Conservation (phyloP, 257 asterid genomes). For the Verbascum thapsus region DNA sequence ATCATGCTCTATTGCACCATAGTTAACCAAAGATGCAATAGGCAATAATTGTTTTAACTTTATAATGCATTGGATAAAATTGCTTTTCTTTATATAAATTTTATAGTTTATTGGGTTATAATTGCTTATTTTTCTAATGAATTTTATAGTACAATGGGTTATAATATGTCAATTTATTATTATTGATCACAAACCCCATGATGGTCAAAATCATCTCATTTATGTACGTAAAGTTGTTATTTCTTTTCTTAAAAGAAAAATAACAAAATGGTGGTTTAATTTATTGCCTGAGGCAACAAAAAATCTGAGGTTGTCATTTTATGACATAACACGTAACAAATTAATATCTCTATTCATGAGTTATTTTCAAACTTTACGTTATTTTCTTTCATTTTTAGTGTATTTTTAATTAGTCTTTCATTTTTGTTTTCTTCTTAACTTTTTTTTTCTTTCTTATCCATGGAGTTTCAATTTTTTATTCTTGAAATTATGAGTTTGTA, state of each 20-base stretch:
- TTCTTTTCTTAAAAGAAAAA: neutral
- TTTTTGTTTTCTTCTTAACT: conserved; percentile 21
- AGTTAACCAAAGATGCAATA: no score
- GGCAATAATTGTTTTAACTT: no score
- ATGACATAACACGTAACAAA: conserved; percentile 38
- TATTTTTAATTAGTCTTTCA: neutral
- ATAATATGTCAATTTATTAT: no score
- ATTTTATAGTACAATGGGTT: no score
- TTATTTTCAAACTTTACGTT: neutral
- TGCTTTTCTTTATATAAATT: no score
- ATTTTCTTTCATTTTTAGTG: conserved; percentile 20
- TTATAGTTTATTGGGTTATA: no score
- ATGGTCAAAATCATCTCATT: no score
- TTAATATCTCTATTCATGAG: conserved; percentile 14
- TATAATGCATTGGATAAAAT: no score
- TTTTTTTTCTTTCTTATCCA: conserved; percentile 4
- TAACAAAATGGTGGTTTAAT: neutral
- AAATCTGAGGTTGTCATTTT: conserved; percentile 33
- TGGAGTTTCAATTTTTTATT: neutral
- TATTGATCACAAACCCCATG: no score
- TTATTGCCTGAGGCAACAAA: conserved; percentile 10
- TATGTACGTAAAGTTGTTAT: no score
- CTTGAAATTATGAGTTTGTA: neutral
- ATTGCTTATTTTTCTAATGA: no score
- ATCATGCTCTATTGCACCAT: no score